Percentiles rank a stretch among this genome's conserved stretches.
Evolutionary conservation across 371 early-diverging fungal species (phyloP).

Genomic region (Syncephalastrum racemosum): DNA sequence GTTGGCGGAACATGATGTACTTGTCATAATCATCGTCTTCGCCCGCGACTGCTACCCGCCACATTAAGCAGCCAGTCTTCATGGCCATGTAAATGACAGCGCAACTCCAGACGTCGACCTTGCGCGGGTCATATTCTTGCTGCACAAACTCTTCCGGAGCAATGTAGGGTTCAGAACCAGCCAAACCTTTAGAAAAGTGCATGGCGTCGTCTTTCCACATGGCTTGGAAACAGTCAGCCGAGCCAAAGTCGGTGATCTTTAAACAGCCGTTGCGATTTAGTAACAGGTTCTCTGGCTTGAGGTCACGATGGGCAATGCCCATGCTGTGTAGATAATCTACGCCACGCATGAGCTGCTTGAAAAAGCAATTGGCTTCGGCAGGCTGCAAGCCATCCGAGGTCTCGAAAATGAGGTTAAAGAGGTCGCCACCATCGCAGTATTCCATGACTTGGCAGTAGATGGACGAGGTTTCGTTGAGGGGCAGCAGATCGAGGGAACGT

Average conservation of each 20-base stretch:
- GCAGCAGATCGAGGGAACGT: conserved; percentile 88
- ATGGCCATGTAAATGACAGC: conserved; percentile 50
- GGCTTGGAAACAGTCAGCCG: conserved; percentile 63
- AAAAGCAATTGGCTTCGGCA: conserved; percentile 44
- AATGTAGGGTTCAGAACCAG: conserved; percentile 57
- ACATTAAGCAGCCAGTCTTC: conserved; percentile 39
- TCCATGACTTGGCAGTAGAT: conserved; percentile 74
- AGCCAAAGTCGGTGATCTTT: conserved; percentile 92
- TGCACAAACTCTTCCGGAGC: conserved; percentile 51
- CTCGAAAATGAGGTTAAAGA: conserved; percentile 55
- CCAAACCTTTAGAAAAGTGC: conserved; percentile 26
- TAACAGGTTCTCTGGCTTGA: conserved; percentile 86
- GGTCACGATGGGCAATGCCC: conserved; percentile 73
- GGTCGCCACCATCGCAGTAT: conserved; percentile 66
- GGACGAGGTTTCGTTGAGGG: conserved; percentile 50
- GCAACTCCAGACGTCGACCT: conserved; percentile 54
- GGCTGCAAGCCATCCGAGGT: conserved; percentile 30
- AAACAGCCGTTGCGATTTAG: conserved; percentile 55
- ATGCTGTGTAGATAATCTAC: conserved; percentile 61
- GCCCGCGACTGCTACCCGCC: conserved; percentile 41
- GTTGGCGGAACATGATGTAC: conserved; percentile 34
- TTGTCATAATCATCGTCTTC: conserved; percentile 38
- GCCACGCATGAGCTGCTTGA: conserved; percentile 70
- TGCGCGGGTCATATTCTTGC: conserved; percentile 40
- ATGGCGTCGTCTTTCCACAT: conserved; percentile 16